Evolutionary conservation across 2,329 filamentous ascomycete genomes (phyloP).

Genomic region (Thelonectria rubi): DNA sequence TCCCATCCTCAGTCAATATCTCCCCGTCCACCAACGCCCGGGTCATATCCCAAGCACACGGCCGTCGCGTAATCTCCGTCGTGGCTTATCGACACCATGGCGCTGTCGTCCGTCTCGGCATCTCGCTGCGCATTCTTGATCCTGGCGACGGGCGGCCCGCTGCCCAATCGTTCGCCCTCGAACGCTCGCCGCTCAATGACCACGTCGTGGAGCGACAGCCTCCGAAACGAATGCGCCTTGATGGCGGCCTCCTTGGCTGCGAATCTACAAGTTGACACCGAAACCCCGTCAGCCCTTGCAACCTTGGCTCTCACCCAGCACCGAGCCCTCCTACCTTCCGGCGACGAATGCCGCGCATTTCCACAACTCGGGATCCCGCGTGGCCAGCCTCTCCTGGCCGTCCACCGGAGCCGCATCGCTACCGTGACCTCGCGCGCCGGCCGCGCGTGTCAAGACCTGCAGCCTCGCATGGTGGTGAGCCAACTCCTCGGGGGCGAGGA

Average conservation of each 20-base stretch:
- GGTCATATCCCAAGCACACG: conserved; percentile 65
- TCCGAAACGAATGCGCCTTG: conserved; percentile 72
- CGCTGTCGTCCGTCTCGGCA: conserved; percentile 59
- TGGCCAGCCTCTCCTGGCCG: conserved; percentile 2
- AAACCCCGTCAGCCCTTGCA: neutral
- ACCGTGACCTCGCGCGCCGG: neutral
- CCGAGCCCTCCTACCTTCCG: conserved; percentile 43
- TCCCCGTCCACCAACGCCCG: neutral
- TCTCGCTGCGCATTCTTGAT: conserved; percentile 46
- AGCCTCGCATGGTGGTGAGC: conserved; percentile 37
- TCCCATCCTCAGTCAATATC: neutral
- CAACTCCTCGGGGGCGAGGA: conserved; percentile 54
- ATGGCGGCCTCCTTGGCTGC: conserved; percentile 80
- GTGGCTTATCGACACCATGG: conserved; percentile 83
- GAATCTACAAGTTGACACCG: conserved; percentile 55
- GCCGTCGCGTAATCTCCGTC: conserved; percentile 84
- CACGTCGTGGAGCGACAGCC: conserved; percentile 70
- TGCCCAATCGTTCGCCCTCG: conserved; percentile 43
- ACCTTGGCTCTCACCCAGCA: neutral
- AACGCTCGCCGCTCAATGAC: conserved; percentile 49
- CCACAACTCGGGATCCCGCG: conserved; percentile 44
- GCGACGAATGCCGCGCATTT: conserved; percentile 49
- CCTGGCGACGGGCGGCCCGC: conserved; percentile 56
- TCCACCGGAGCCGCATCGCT: neutral
- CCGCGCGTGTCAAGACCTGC: conserved; percentile 20